These are phyloP conservation scores for Annona squamosa DNA, from an alignment of 164 flowering plant species.

Conservation along the genomic window DNA sequence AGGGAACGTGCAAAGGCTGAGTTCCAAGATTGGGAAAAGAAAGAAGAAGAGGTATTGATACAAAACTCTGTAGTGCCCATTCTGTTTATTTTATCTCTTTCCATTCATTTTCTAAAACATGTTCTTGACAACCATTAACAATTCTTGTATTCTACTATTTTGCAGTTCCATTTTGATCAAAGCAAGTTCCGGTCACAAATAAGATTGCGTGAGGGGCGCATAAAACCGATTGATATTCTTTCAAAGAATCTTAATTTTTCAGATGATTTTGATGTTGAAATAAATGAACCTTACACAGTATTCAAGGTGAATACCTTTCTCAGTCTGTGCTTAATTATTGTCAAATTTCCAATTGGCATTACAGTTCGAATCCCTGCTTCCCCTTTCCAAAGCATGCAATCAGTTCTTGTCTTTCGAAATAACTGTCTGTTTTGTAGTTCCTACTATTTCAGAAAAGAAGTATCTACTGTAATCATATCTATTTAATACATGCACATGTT, in stretches of 20 bases:
- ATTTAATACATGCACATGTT: too few relatives aligned
- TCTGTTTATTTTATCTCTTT: neutral
- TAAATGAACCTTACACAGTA: slow-evolving; percentile 92
- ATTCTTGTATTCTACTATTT: slow-evolving; percentile 3
- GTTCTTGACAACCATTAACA: slow-evolving; percentile 4
- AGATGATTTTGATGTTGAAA: slow-evolving; percentile 70
- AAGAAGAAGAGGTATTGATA: slow-evolving; percentile 83
- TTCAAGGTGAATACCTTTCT: slow-evolving; percentile 55
- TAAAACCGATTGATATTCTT: slow-evolving; percentile 84
- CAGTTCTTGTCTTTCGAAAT: too few relatives aligned
- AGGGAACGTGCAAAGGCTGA: slow-evolving; percentile 97
- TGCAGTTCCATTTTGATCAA: slow-evolving; percentile 98
- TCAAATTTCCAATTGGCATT: too few relatives aligned
- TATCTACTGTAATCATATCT: too few relatives aligned
- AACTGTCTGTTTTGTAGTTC: too few relatives aligned
- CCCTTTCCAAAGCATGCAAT: too few relatives aligned
- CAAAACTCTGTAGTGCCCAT: neutral
- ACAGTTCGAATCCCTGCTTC: too few relatives aligned
- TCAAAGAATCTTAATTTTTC: slow-evolving; percentile 75
- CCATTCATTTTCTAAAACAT: neutral
- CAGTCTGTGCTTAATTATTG: too few relatives aligned
- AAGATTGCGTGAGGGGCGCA: slow-evolving; percentile 84
- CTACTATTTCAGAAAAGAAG: too few relatives aligned
- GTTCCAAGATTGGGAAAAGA: slow-evolving; percentile 98
- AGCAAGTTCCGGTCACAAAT: slow-evolving; percentile 92